These are phyloP conservation scores for Sungouiozyma intestinalis DNA, from an alignment of 805 yeast species.

Conservation along the genomic window DNA sequence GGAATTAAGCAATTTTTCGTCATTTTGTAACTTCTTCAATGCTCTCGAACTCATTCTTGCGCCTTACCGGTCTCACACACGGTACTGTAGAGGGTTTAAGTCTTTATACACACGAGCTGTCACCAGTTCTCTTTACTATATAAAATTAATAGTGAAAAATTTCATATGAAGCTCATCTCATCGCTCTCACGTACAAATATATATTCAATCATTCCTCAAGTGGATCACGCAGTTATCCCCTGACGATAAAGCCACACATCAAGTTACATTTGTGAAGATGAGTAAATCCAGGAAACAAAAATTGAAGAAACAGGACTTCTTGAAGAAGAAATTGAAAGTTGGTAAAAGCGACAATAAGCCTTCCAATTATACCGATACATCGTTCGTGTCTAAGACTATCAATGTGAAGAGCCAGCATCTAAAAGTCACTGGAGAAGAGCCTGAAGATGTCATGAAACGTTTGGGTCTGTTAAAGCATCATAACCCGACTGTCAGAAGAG, in stretches of 20 bases:
- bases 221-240: no score
- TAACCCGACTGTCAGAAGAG: slow-evolving; percentile 58
- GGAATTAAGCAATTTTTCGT: slow-evolving; percentile 19
- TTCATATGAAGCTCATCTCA: background rate
- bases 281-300: slow-evolving; percentile 30
- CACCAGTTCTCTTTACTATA: no score
- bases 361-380: slow-evolving; percentile 73
- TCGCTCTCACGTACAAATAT: no score
- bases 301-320: slow-evolving; percentile 38
- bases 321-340: slow-evolving; percentile 65
- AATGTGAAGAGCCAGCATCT: slow-evolving; percentile 25
- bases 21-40: slow-evolving; percentile 27
- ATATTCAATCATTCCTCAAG: no score
- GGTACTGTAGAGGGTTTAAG: no score
- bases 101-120: no score
- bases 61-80: background rate
- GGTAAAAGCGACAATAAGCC: slow-evolving; percentile 72
- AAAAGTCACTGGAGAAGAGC: slow-evolving; percentile 9
- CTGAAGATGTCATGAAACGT: slow-evolving; percentile 43
- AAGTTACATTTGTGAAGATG: slow-evolving; percentile 11
- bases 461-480: slow-evolving; percentile 69
- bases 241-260: no score
- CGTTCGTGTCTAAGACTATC: slow-evolving; percentile 57
- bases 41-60: slow-evolving; percentile 28
- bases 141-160: background rate